Percentiles rank a stretch among this genome's conserved stretches.
phyloP scores from a whole-genome alignment of 2,329 filamentous ascomycete genomes.

The Akanthomyces lecanii region DNA sequence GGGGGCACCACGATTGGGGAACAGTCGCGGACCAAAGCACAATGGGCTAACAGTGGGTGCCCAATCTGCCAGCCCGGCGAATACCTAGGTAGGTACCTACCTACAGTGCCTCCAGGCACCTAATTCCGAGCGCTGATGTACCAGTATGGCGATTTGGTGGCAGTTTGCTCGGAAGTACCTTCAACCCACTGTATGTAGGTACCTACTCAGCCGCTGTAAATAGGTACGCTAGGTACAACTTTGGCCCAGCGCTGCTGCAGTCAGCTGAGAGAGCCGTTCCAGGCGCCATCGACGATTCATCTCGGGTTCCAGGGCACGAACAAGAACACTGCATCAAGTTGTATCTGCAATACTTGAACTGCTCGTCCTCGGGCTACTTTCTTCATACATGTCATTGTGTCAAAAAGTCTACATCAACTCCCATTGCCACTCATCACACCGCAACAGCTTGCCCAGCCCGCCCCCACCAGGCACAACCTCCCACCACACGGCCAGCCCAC shows the following conservation, averaged over 20 bases:
- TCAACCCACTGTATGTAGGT: too few species aligned
- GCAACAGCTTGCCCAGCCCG: background rate
- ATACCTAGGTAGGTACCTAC: too few species aligned
- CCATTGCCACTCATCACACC: slow-evolving; percentile 2
- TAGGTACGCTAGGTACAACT: too few species aligned
- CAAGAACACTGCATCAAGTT: background rate
- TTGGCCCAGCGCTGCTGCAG: background rate
- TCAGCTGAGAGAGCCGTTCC: background rate
- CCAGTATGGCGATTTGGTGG: too few species aligned
- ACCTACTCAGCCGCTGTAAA: background rate
- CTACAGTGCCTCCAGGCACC: too few species aligned
- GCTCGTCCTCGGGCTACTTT: background rate
- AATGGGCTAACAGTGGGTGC: background rate
- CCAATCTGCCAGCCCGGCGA: background rate
- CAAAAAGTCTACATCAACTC: background rate
- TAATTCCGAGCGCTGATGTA: too few species aligned
- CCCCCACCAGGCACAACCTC: background rate
- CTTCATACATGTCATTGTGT: background rate
- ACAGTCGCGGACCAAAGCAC: background rate
- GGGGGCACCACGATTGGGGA: background rate
- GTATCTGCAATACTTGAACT: background rate
- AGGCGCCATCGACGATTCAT: background rate
- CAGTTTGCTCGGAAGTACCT: too few species aligned
- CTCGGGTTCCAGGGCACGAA: too few species aligned
- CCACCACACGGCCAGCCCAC: too few species aligned